Base-by-base conservation (phyloP, 1,284 basidiomycete species). In the Apiotrichum laibachii region DNA sequence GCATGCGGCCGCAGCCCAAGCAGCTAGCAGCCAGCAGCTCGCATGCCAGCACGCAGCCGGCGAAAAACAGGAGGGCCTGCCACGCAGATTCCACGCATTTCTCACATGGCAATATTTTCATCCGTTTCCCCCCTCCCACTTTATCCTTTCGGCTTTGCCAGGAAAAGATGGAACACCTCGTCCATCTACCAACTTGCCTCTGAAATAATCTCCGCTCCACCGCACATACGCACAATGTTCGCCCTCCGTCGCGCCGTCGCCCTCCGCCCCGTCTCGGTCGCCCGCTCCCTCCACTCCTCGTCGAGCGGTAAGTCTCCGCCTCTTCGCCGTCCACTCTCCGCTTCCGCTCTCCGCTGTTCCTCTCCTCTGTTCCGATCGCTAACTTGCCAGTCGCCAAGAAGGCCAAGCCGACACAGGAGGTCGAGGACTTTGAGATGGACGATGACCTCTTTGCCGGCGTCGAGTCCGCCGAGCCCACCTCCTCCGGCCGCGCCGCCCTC, bases 361-460 rank as follows among this genome's bases (percentile, higher is more conserved):
- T 19, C 4, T 21, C 22, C 10, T 11, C 9, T 16, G 44, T 26
- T 26, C 31, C 26, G 19, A 42, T 34, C 21, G 8, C 53, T 47
- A 40, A 43, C 55, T 5, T 31, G 18, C 22, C 55, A 56, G 55
- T 46, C 21, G 49, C 55, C 4, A 43, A 21, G 33, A 60, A 60
- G 57, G 53, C 53, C 53, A 60, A 65, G 58, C 52, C 55, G 1
- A 37, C 52, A 8, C 50, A 48, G 13, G 49, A 50, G 15, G 21
- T 33, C 11, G 53, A 56, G 11, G 62, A 61, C 35, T 19, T 57
- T 31, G 60, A 53, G 37, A 55, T 35, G 22, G 55, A 31, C 18
- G 61, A 62, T 54, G 61, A 61, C 39, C 58, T 65, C 21, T 59
- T 60, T 16, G 57, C 53, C 44, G 53, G 45, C 22, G 40, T 49